Evolutionary conservation across 225 moss, liverwort and hornwort species (phyloP).

Genomic region (Neckera pumila): DNA sequence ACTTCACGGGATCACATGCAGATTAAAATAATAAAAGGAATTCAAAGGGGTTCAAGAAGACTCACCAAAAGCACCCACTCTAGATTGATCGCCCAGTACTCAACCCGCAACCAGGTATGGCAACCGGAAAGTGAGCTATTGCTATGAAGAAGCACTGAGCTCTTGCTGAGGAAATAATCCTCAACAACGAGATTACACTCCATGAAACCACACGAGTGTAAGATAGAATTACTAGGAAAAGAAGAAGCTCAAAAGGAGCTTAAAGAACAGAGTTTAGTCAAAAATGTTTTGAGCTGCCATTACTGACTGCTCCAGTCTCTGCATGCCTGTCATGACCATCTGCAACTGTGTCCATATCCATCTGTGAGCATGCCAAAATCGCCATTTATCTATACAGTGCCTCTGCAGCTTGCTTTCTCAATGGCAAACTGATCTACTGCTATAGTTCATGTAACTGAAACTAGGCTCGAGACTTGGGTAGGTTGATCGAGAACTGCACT

Average conservation of each 20-base stretch:
- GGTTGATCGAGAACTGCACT: conserved; percentile 13
- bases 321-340: conserved; percentile 4
- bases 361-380: background rate
- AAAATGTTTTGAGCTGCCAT: background rate
- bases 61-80: background rate
- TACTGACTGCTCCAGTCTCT: background rate
- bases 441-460: background rate
- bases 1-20: background rate
- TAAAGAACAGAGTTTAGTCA: background rate
- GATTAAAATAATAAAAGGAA: background rate
- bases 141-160: background rate
- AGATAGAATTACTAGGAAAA: background rate
- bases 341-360: background rate
- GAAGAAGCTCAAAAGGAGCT: background rate
- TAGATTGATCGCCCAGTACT: background rate
- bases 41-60: background rate
- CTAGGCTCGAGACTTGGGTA: conserved; percentile 23
- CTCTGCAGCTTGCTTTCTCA: background rate
- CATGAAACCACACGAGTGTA: background rate
- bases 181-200: background rate
- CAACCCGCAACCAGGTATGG: background rate
- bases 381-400: background rate
- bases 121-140: conserved; percentile 1
- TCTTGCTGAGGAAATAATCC: background rate
- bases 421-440: background rate